phyloP scores from a whole-genome alignment of 257 asterid genomes.

The Agastache rugosa region DNA sequence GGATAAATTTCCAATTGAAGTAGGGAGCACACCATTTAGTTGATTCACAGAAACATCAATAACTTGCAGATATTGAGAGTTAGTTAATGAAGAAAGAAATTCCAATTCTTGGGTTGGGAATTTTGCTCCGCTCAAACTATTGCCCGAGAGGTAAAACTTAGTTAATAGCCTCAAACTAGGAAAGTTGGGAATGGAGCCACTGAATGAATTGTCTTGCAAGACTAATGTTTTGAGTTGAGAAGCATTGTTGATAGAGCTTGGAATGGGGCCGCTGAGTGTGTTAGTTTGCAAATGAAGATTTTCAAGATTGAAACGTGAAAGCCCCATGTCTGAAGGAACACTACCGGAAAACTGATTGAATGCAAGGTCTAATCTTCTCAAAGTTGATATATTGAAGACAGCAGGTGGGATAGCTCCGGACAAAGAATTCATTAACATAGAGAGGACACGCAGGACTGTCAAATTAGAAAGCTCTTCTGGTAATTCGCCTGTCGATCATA shows the following conservation, averaged over 20 bases:
- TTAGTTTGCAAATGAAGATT: constrained; percentile 16
- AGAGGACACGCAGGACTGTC: background rate
- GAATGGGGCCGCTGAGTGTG: constrained; percentile 26
- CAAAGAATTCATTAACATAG: background rate
- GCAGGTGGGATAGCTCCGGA: constrained; percentile 9
- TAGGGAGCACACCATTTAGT: background rate
- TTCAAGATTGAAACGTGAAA: constrained; percentile 34
- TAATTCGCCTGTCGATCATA: constrained; percentile 45
- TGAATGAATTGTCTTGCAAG: too few species aligned
- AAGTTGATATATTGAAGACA: constrained; percentile 30
- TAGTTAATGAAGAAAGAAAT: constrained; percentile 28
- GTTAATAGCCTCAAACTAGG: constrained; percentile 37
- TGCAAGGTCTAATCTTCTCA: background rate
- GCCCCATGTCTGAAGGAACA: constrained; percentile 14
- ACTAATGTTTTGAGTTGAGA: too few species aligned
- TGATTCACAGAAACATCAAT: constrained; percentile 31
- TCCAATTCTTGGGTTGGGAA: background rate
- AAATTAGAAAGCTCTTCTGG: constrained; percentile 41
- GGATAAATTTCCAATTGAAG: constrained; percentile 44
- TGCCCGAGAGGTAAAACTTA: constrained; percentile 5
- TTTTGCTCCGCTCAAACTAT: constrained; percentile 35
- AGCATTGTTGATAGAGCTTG: constrained; percentile 25
- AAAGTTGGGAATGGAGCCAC: constrained; percentile 34
- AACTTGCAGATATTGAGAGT: constrained; percentile 17
- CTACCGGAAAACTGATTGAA: background rate